These are phyloP conservation scores for Cercis canadensis DNA, from an alignment of 306 rosid species.

Conservation along the genomic window DNA sequence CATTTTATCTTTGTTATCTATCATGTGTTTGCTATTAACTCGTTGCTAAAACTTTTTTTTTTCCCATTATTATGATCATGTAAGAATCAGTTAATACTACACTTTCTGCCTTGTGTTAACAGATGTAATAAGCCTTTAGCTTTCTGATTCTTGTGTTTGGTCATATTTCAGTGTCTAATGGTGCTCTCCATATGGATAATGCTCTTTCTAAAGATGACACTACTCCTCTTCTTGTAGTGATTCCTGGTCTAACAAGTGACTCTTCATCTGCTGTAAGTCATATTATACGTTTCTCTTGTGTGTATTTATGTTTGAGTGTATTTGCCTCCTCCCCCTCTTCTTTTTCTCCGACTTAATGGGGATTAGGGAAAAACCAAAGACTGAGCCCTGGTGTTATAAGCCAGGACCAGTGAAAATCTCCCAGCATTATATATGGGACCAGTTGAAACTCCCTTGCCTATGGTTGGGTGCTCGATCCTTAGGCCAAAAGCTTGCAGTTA, in stretches of 20 bases:
- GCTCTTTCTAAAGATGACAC: conserved; percentile 52
- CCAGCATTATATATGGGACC: conserved; percentile 12
- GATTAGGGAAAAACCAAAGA: conserved; percentile 3
- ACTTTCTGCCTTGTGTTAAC: neutral
- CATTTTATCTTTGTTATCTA: neutral
- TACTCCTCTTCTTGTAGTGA: conserved; percentile 68
- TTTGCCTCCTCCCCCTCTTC: neutral
- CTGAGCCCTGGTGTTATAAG: neutral
- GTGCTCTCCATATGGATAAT: conserved; percentile 34
- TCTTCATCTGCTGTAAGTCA: conserved; percentile 80
- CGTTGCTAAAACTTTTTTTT: neutral
- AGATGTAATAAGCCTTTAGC: neutral
- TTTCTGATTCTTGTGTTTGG: conserved; percentile 17
- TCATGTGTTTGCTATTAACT: neutral
- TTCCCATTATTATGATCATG: neutral
- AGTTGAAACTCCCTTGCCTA: conserved; percentile 17
- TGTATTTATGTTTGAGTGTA: conserved; percentile 1
- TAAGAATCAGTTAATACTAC: neutral
- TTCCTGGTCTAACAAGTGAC: conserved; percentile 94
- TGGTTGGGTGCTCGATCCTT: neutral
- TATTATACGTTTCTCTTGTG: conserved; percentile 9
- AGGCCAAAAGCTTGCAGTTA: conserved; percentile 22
- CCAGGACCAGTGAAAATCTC: neutral
- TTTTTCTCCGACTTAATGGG: neutral
- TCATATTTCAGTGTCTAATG: conserved; percentile 55